These are phyloP conservation scores for Tagetes patula DNA, from an alignment of 129 eudicot species.

Conservation along the genomic window DNA sequence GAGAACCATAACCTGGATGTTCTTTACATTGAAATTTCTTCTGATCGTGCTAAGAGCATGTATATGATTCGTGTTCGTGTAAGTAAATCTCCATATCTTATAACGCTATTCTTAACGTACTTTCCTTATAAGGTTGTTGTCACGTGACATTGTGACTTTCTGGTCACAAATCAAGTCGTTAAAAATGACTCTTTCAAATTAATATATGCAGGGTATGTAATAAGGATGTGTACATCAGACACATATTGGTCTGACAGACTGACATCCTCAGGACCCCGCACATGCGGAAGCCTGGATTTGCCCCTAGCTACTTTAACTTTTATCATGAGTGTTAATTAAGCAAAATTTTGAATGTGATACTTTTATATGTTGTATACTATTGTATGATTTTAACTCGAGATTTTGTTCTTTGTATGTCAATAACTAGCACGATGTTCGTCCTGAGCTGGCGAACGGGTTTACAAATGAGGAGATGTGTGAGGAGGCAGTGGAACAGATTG, in stretches of 20 bases:
- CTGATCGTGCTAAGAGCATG: slow-evolving; percentile 37
- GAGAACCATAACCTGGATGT: slow-evolving; percentile 56
- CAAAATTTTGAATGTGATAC: background rate
- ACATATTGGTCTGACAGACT: too few species aligned
- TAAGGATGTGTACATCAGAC: too few species aligned
- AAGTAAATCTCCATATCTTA: slow-evolving; percentile 31
- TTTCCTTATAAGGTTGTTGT: too few species aligned
- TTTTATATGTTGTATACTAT: background rate
- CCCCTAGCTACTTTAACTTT: background rate
- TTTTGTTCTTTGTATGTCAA: background rate
- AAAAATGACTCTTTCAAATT: too few species aligned
- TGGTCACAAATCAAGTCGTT: too few species aligned
- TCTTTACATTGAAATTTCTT: slow-evolving; percentile 46
- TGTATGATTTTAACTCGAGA: background rate
- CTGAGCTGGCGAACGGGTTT: slow-evolving; percentile 29
- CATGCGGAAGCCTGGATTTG: background rate
- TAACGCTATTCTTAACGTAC: background rate
- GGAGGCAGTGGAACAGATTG: slow-evolving; percentile 53
- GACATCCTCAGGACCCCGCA: too few species aligned
- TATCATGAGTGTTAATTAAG: background rate
- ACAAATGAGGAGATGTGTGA: slow-evolving; percentile 52
- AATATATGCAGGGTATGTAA: too few species aligned
- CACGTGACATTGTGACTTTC: too few species aligned
- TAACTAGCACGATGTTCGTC: slow-evolving; percentile 36
- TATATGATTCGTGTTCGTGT: slow-evolving; percentile 67